Percentiles rank a stretch among this genome's conserved stretches.
Evolutionary conservation across 805 yeast genomes (phyloP).

Genomic region (Starmerella geochares): DNA sequence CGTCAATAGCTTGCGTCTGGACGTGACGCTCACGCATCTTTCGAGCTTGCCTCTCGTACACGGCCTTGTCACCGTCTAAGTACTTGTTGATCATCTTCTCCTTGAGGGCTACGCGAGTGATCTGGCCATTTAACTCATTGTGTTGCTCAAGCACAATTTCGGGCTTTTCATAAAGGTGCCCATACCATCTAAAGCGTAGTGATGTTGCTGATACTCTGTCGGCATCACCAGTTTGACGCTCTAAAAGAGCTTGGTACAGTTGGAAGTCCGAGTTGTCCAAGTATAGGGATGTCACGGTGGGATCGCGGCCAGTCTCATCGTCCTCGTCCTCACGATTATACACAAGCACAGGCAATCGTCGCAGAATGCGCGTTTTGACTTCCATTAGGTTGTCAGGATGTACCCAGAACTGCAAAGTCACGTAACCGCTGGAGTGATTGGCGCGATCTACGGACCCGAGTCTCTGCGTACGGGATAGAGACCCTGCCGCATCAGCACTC

Average conservation of each 20-base stretch:
- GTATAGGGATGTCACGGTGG: constrained; percentile 74
- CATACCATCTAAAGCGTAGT: constrained; percentile 82
- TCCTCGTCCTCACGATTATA: constrained; percentile 49
- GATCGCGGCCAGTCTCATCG: constrained; percentile 47
- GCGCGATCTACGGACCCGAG: constrained; percentile 29
- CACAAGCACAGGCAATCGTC: constrained; percentile 85
- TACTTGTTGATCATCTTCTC: constrained; percentile 74
- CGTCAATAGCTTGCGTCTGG: constrained; percentile 42
- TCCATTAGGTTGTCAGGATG: constrained; percentile 97
- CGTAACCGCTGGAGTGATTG: constrained; percentile 32
- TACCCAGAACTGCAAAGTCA: constrained; percentile 82
- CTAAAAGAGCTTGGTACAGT: constrained; percentile 72
- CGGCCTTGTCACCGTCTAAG: constrained; percentile 42
- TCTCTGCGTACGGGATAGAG: constrained; percentile 28
- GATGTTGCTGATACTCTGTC: constrained; percentile 51
- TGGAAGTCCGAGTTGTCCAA: constrained; percentile 79
- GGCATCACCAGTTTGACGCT: constrained; percentile 36
- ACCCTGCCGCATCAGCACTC: constrained; percentile 28
- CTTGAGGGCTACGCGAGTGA: constrained; percentile 57
- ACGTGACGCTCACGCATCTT: constrained; percentile 58
- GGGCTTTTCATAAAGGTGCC: constrained; percentile 62
- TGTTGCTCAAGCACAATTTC: constrained; percentile 76
- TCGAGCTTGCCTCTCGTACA: constrained; percentile 43
- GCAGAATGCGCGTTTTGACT: constrained; percentile 85
- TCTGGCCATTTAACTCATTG: constrained; percentile 37